A percentile compares a stretch with the other conserved stretches of the same genome.
Evolutionary conservation across 108 stramenopile species (phyloP).

Genomic region (Skeletonema marinoi): DNA sequence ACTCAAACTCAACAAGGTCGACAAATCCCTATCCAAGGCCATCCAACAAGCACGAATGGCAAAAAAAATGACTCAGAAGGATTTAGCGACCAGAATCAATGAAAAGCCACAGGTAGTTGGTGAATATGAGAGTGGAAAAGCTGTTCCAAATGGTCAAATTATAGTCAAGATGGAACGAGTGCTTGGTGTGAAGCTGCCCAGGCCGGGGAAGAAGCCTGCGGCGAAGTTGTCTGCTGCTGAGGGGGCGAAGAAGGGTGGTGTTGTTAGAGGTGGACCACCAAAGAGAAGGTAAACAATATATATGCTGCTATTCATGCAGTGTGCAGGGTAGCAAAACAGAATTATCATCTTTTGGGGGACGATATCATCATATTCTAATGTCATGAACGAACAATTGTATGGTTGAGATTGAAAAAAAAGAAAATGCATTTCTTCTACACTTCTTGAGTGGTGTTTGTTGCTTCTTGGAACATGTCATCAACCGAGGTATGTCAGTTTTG

Average conservation of each 20-base stretch:
- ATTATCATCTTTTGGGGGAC: too few relatives aligned
- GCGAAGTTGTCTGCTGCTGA: conserved; percentile 45
- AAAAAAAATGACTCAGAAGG: conserved; percentile 97
- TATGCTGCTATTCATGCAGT: too few relatives aligned
- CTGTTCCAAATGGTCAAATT: conserved; percentile 95
- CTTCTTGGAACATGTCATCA: background rate
- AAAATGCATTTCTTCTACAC: background rate
- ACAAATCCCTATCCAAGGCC: conserved; percentile 87
- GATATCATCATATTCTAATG: background rate
- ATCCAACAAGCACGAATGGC: conserved; percentile 96
- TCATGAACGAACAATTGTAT: background rate
- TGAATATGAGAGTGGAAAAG: conserved; percentile 96
- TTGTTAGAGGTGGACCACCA: conserved; percentile 77
- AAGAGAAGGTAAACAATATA: conserved; percentile 72
- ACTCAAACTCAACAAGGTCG: conserved; percentile 86
- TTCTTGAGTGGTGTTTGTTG: too few relatives aligned
- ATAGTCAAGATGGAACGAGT: conserved; percentile 92
- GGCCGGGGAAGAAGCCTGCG: conserved; percentile 72
- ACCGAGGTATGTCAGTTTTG: background rate
- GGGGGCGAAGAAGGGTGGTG: conserved; percentile 42
- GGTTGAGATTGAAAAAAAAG: background rate
- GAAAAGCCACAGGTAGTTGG: conserved; percentile 97
- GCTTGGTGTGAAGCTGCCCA: conserved; percentile 90
- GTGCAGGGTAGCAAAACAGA: too few relatives aligned
- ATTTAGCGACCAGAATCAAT: conserved; percentile 95